A percentile compares a stretch with the other conserved stretches of the same genome.
Evolutionary conservation across 116 monocot species (phyloP).

Genomic region (Iris pallida): DNA sequence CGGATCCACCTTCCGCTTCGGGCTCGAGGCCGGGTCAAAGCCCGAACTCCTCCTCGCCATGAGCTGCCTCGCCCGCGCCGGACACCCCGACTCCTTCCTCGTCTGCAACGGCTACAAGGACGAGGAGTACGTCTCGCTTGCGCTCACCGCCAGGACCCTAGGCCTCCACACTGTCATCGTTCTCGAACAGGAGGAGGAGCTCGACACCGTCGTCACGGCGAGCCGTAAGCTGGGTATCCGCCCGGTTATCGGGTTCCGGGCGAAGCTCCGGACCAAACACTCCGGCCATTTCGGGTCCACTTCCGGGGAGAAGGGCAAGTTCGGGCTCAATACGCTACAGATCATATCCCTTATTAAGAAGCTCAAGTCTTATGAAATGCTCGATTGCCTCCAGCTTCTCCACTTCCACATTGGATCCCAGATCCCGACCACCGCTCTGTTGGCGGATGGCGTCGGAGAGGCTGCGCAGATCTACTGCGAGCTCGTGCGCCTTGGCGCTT

Average conservation of each 20-base stretch:
- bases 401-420: slow-evolving; percentile 98
- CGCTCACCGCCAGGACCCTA: slow-evolving; percentile 60
- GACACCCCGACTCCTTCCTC: slow-evolving; percentile 75
- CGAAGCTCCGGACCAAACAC: slow-evolving; percentile 94
- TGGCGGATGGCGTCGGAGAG: slow-evolving; percentile 74
- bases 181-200: slow-evolving; percentile 93
- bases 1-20: slow-evolving; percentile 69
- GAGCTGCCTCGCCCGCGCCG: slow-evolving; percentile 62
- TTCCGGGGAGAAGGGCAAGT: slow-evolving; percentile 95
- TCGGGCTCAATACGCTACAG: slow-evolving; percentile 77
- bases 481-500: slow-evolving; percentile 68
- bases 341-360: slow-evolving; percentile 68
- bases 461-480: slow-evolving; percentile 95
- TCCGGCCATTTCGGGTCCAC: slow-evolving; percentile 95
- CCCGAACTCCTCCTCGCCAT: slow-evolving; percentile 96
- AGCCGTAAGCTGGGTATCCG: slow-evolving; percentile 59
- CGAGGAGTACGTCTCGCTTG: slow-evolving; percentile 80
- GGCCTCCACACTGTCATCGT: slow-evolving; percentile 87
- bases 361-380: slow-evolving; percentile 60
- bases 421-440: slow-evolving; percentile 68
- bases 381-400: slow-evolving; percentile 75
- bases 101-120: slow-evolving; percentile 99
- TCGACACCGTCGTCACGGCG: slow-evolving; percentile 63
- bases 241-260: slow-evolving; percentile 87
- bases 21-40: slow-evolving; percentile 96